These are phyloP conservation scores for Aquanectria penicillioides DNA, from an alignment of 2,329 filamentous ascomycete species.

Conservation along the genomic window DNA sequence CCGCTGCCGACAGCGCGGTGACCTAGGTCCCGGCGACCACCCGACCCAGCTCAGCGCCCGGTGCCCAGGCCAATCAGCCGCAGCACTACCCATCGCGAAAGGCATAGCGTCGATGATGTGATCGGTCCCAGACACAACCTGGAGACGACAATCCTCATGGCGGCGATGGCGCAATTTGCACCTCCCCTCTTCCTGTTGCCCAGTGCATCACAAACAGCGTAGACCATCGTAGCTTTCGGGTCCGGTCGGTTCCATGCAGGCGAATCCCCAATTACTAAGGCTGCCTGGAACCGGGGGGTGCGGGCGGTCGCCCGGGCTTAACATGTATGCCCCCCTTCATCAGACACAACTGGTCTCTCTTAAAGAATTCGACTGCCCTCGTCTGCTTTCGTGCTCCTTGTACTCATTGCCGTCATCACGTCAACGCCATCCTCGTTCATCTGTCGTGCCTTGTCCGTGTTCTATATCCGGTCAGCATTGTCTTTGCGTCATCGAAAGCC, in stretches of 20 bases:
- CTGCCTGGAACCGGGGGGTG: constrained; percentile 31
- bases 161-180: constrained; percentile 51
- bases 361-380: constrained; percentile 42
- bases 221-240: constrained; percentile 28
- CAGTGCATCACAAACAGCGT: constrained; percentile 35
- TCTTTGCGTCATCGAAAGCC: constrained; percentile 38
- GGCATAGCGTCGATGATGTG: constrained; percentile 64
- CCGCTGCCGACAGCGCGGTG: constrained; percentile 35
- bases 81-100: constrained; percentile 53
- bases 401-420: constrained; percentile 31
- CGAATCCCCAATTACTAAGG: constrained; percentile 40
- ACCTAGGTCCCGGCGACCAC: constrained; percentile 37
- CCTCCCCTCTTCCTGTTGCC: constrained; percentile 39
- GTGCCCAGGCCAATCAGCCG: constrained; percentile 48
- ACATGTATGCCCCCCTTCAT: constrained; percentile 38
- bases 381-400: constrained; percentile 29
- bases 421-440: constrained; percentile 30
- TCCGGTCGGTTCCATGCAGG: constrained; percentile 32
- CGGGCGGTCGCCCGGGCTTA: constrained; percentile 43
- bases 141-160: constrained; percentile 42
- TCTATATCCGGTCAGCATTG: constrained; percentile 36
- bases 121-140: constrained; percentile 52
- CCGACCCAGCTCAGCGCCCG: constrained; percentile 34
- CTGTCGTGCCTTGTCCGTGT: constrained; percentile 31
- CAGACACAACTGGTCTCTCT: constrained; percentile 33